A percentile compares a stretch with the other conserved stretches of the same genome.
Conservation (phyloP, 306 rosid species). For the Macrotyloma uniflorum region DNA sequence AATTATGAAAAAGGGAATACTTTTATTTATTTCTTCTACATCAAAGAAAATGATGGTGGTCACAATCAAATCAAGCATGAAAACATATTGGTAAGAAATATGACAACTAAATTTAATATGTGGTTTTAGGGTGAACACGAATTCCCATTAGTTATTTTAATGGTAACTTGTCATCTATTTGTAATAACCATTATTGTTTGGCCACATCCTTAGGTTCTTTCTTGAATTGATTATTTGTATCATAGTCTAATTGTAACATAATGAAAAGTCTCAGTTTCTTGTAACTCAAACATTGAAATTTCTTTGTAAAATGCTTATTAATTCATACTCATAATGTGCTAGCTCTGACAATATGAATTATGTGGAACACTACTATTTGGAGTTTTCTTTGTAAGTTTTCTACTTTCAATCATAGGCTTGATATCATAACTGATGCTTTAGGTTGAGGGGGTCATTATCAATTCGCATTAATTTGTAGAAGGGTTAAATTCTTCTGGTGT, state of each 20-base stretch:
- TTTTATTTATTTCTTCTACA: neutral
- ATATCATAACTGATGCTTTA: slow-evolving; percentile 2
- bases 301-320: neutral
- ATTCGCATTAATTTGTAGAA: slow-evolving; percentile 22
- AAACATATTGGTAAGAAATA: neutral
- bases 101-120: neutral
- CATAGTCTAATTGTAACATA: neutral
- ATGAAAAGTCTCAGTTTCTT: slow-evolving; percentile 10
- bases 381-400: neutral
- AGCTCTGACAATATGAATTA: neutral
- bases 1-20: neutral
- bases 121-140: neutral
- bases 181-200: neutral
- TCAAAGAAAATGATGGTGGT: neutral
- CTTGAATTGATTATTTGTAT: neutral
- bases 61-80: neutral
- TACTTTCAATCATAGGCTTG: slow-evolving; percentile 1
- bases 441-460: slow-evolving; percentile 25
- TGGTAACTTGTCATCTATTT: neutral
- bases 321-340: slow-evolving; percentile 5
- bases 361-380: slow-evolving; percentile 1
- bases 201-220: neutral
- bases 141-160: neutral
- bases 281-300: slow-evolving; percentile 11
- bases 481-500: slow-evolving; percentile 25